Percentiles rank a stretch among this genome's conserved stretches.
phyloP scores from a whole-genome alignment of 2,329 filamentous ascomycete genomes.

The Zalaria sp. region DNA sequence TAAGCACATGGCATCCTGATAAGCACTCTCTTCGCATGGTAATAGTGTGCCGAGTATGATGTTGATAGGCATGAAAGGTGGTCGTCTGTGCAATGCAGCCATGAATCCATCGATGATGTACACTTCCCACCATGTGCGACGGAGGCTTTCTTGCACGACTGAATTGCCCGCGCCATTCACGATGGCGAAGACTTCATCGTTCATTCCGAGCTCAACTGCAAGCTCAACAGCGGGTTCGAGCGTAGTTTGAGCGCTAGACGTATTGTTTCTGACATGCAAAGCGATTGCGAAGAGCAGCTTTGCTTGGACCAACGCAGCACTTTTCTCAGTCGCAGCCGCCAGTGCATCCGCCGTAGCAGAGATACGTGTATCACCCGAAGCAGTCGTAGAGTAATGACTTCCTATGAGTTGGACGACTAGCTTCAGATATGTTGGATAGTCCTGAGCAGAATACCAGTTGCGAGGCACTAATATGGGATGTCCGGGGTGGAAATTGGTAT shows the following conservation, averaged over 20 bases:
- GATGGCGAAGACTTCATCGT: constrained; percentile 52
- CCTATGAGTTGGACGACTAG: constrained; percentile 44
- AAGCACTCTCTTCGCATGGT: constrained; percentile 73
- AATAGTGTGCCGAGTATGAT: constrained; percentile 54
- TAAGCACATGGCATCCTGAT: constrained; percentile 32
- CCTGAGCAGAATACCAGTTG: constrained; percentile 21
- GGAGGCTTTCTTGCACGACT: constrained; percentile 67
- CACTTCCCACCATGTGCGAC: constrained; percentile 81
- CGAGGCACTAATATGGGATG: constrained; percentile 44
- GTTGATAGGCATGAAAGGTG: constrained; percentile 56
- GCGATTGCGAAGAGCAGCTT: constrained; percentile 64
- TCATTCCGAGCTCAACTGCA: constrained; percentile 63
- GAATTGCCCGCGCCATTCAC: constrained; percentile 49
- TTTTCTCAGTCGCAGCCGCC: constrained; percentile 6
- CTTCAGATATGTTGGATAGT: constrained; percentile 34
- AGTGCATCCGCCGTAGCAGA: constrained; percentile 34
- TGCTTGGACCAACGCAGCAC: constrained; percentile 55
- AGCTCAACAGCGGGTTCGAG: constrained; percentile 55
- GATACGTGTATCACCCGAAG: constrained; percentile 31
- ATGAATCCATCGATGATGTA: constrained; percentile 76
- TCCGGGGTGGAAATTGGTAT: constrained; percentile 38
- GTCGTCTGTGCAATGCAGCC: constrained; percentile 61
- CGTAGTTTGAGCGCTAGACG: constrained; percentile 52
- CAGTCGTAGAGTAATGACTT: constrained; percentile 35
- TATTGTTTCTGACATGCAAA: constrained; percentile 62